Base-by-base conservation (phyloP, 345 rosid species). In the Boechera retrofracta region DNA sequence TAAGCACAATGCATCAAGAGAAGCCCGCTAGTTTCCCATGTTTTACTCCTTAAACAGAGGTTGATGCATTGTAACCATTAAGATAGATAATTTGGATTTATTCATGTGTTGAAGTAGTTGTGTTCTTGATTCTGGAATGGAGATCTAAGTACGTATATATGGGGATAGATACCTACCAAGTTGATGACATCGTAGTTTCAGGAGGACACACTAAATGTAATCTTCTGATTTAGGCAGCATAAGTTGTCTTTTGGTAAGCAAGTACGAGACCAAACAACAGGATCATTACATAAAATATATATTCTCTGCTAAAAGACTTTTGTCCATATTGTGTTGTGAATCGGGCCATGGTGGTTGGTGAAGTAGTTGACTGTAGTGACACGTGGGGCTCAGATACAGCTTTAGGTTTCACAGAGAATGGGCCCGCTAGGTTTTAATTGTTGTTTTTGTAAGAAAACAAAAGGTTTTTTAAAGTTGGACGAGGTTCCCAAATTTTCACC, bases 31-130 rank as follows among this genome's bases (percentile, higher is more conserved):
- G 71, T 56, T 72, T 72, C 67, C 38, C 32, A 28, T 57, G 61
- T 36, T 48, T 36, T 48, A 48, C 41, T 69, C 51, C 64, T 60
- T 18, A 60, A 51, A 49, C 0, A 13, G 41, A 18, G 67, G 38
- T 55, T 70, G 45, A 72, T 58, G 73, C 38, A 67, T 28, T 73
- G 74, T 67, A 73, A 44, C 78, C 73, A 60, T 60, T 60, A 66
- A 73, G 58, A 60, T 72, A 41, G 38, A 59, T 15, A 35, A 7
- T 49, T 67, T 61, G 78, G 70, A 67, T 67, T 67, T 33, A 67
- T 78, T 78, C 74, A 67, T 59, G 69, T 59, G 69, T 67, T 77
- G 72, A 56, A 67, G 41, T 55, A 13, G 60, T 64, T 11, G 42
- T 72, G 7, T 53, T 53, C 13, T 41, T 77, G 55, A 61, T 47